Conservation (phyloP, 805 yeast genomes). For the Komagataella populi region DNA sequence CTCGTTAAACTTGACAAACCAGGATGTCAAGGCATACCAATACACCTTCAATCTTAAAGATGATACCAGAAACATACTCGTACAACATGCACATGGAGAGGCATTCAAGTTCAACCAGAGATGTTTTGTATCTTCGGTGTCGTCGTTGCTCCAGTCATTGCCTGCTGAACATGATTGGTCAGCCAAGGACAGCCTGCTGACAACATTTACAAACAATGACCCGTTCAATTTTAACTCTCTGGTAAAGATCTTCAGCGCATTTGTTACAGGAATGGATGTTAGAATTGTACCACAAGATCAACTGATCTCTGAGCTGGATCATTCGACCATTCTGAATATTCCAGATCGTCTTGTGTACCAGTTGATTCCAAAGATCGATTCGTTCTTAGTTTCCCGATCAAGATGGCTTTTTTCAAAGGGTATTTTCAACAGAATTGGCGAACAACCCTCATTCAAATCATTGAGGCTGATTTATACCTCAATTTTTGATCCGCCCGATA, state of each 20-base stretch:
- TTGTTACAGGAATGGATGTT: constrained; percentile 19
- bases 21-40: neutral
- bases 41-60: neutral
- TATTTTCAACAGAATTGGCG: constrained; percentile 25
- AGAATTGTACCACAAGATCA: constrained; percentile 10
- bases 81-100: constrained; percentile 2
- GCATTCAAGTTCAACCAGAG: constrained; percentile 16
- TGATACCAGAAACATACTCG: neutral
- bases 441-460: constrained; percentile 7
- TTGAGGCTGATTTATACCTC: constrained; percentile 30
- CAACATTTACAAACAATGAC: constrained; percentile 3
- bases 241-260: constrained; percentile 23
- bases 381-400: constrained; percentile 19
- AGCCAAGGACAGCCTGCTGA: constrained; percentile 11
- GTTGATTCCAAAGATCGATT: constrained; percentile 4
- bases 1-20: neutral
- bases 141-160: constrained; percentile 19
- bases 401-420: constrained; percentile 33
- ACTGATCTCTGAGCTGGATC: constrained; percentile 6
- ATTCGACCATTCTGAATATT: constrained; percentile 20
- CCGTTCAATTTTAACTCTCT: constrained; percentile 8
- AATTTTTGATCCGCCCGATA: constrained; percentile 11
- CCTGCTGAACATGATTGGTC: constrained; percentile 15
- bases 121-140: constrained; percentile 20
- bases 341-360: constrained; percentile 12